Conservation (phyloP, 805 yeast genomes). For the Grigorovia jiainica region DNA sequence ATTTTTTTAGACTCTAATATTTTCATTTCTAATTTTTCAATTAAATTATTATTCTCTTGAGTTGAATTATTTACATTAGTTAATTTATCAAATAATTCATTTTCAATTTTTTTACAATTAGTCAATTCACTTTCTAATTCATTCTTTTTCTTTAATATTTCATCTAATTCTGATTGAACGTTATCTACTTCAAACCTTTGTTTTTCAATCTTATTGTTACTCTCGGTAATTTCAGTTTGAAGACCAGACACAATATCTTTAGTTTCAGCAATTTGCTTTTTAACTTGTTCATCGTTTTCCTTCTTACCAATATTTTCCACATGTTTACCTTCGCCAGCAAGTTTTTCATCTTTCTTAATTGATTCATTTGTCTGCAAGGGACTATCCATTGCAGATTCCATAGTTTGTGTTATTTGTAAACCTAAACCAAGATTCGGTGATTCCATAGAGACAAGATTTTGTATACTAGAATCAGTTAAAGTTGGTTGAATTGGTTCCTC, state of each 20-base stretch:
- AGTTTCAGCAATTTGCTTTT: not conserved
- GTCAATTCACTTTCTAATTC: conserved; percentile 1
- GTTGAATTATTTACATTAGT: conserved; percentile 1
- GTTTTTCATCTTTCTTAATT: not conserved
- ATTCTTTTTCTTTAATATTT: not conserved
- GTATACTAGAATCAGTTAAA: not conserved
- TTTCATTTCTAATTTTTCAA: conserved; percentile 1
- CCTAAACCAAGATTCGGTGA: not conserved
- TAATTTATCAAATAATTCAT: conserved; percentile 3
- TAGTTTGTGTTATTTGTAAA: not conserved
- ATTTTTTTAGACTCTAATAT: conserved; percentile 3
- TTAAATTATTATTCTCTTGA: conserved; percentile 1
- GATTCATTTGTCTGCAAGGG: conserved; percentile 16
- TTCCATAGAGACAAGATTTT: not conserved
- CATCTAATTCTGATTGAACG: not conserved
- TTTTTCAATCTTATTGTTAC: not conserved
- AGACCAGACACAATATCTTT: not conserved
- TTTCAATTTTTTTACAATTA: conserved; percentile 3
- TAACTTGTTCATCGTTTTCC: not conserved
- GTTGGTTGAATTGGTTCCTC: conserved; percentile 5
- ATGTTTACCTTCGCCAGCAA: too few species aligned
- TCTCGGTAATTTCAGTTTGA: conserved; percentile 1
- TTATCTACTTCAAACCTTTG: not conserved
- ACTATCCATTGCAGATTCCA: conserved; percentile 14
- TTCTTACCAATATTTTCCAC: conserved; percentile 13